These are phyloP conservation scores for Discostella stelligeroides DNA, from an alignment of 108 stramenopile species.

Conservation along the genomic window DNA sequence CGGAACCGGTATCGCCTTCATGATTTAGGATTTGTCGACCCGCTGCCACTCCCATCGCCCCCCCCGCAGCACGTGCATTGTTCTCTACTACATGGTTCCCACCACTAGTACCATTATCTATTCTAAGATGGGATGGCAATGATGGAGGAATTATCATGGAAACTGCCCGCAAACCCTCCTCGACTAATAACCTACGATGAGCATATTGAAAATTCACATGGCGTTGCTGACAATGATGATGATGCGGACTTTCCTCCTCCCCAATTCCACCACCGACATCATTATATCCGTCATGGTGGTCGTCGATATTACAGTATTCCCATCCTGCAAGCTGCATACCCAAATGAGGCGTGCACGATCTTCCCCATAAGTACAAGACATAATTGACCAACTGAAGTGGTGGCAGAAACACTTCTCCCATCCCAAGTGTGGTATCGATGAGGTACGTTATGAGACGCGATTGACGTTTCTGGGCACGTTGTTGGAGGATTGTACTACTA, in stretches of 20 bases:
- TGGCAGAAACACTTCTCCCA: constrained; percentile 40
- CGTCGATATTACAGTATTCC: constrained; percentile 36
- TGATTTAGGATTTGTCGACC: background rate
- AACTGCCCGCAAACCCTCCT: constrained; percentile 39
- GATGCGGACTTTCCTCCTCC: background rate
- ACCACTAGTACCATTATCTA: constrained; percentile 1
- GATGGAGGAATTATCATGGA: constrained; percentile 34
- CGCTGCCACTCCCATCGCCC: background rate
- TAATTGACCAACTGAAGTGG: constrained; percentile 44
- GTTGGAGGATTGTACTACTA: too few species aligned
- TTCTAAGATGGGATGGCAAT: constrained; percentile 7
- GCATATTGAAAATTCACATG: constrained; percentile 57
- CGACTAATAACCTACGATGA: constrained; percentile 48
- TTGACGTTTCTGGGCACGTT: constrained; percentile 31
- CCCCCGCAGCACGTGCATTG: background rate
- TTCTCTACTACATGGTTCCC: background rate
- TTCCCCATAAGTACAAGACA: constrained; percentile 47
- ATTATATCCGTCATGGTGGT: background rate
- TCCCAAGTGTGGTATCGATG: constrained; percentile 34
- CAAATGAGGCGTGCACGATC: constrained; percentile 30
- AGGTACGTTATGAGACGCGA: constrained; percentile 16
- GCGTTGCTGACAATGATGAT: constrained; percentile 26
- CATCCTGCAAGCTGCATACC: constrained; percentile 44
- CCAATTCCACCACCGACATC: constrained; percentile 1
- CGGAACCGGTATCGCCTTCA: background rate